phyloP scores from a whole-genome alignment of 2,329 filamentous ascomycete species.

The Pyrenochaeta sp. region DNA sequence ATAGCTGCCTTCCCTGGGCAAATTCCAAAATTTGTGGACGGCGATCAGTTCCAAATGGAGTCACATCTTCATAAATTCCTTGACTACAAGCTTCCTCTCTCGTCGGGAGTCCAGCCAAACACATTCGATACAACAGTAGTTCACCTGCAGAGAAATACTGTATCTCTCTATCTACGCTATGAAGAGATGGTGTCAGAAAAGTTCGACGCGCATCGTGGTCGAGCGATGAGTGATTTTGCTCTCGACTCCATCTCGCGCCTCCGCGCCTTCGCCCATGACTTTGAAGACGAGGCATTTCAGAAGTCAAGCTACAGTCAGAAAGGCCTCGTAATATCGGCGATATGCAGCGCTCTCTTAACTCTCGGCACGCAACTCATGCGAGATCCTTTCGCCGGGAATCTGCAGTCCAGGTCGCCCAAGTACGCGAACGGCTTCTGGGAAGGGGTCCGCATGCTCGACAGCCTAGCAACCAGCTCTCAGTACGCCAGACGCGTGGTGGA shows the following conservation, averaged over 20 bases:
- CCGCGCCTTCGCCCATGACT: conserved; percentile 8
- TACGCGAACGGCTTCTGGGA: conserved; percentile 22
- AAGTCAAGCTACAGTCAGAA: conserved; percentile 14
- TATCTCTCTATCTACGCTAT: conserved; percentile 35
- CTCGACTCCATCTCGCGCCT: conserved; percentile 21
- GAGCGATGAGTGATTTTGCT: conserved; percentile 24
- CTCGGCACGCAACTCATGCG: conserved; percentile 28
- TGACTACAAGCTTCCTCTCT: no score
- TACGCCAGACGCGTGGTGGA: conserved; percentile 29
- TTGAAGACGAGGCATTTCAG: background rate
- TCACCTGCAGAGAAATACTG: conserved; percentile 24
- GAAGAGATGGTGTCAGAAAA: conserved; percentile 31
- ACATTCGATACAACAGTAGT: conserved; percentile 4
- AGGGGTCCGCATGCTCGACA: conserved; percentile 18
- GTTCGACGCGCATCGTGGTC: conserved; percentile 20
- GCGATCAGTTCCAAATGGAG: no score
- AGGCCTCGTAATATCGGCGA: conserved; percentile 22
- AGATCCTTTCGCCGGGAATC: conserved; percentile 6
- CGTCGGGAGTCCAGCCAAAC: no score
- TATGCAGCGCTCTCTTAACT: conserved; percentile 27
- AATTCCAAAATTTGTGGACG: conserved; percentile 8
- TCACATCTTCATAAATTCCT: background rate
- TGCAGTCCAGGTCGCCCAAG: conserved; percentile 1
- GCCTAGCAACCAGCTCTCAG: conserved; percentile 16
- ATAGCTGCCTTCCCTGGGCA: conserved; percentile 18